Percentiles rank a stretch among this genome's conserved stretches.
Evolutionary conservation across 176 grass and related monocot species (phyloP).

Genomic region (Cenchrus americanus): DNA sequence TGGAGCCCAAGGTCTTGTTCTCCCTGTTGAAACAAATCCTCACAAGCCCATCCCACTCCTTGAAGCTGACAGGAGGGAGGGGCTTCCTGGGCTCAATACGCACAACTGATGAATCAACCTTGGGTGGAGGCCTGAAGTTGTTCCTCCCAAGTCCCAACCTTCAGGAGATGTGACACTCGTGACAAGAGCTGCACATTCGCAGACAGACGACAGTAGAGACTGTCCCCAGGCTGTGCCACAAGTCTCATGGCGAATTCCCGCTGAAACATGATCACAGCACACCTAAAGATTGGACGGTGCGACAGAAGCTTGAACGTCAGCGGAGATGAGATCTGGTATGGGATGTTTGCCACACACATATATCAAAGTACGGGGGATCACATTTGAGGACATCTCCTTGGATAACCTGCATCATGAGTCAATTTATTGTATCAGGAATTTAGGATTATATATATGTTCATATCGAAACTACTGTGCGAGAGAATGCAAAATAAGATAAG

Average conservation of each 20-base stretch:
- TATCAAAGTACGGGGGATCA: constrained; percentile 92
- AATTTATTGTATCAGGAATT: too few relatives aligned
- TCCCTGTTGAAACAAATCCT: constrained; percentile 83
- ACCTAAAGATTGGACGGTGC: constrained; percentile 85
- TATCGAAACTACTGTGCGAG: background rate
- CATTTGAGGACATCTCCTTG: constrained; percentile 97
- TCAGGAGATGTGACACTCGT: constrained; percentile 84
- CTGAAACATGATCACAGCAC: constrained; percentile 97
- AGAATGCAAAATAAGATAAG: background rate
- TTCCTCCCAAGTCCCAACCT: constrained; percentile 87
- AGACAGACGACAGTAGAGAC: constrained; percentile 85
- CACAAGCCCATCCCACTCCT: constrained; percentile 87
- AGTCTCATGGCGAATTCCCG: constrained; percentile 95
- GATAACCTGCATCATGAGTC: constrained; percentile 63
- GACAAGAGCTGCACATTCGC: constrained; percentile 90
- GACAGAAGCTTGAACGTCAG: constrained; percentile 90
- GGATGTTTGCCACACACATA: constrained; percentile 98
- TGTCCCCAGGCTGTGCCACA: constrained; percentile 84
- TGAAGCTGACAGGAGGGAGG: constrained; percentile 81
- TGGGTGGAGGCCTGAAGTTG: constrained; percentile 90
- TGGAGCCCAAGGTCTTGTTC: constrained; percentile 86
- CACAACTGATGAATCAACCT: constrained; percentile 93
- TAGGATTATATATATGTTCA: too few relatives aligned
- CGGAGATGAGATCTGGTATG: constrained; percentile 90
- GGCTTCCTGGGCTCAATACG: constrained; percentile 87